Base-by-base conservation (phyloP, 805 yeast species). In the Priceomyces melissophilus region DNA sequence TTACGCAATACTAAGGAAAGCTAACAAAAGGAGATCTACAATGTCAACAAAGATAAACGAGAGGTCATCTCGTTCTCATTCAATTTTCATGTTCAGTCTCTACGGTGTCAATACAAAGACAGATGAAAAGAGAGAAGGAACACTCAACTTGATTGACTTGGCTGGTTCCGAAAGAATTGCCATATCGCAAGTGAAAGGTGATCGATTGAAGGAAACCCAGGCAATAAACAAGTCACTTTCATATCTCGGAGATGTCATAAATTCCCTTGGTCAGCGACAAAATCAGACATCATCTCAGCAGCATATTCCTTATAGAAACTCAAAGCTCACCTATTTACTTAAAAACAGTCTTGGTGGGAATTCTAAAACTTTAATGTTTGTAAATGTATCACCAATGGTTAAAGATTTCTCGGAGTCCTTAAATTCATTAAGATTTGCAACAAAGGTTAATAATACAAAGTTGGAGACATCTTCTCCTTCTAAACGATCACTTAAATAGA, bases 81-180 rank as follows among this genome's bases (percentile, higher is more conserved):
- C 87, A 3, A 82, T 91, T 0, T 89, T 87, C 50, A 81, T 78
- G 9, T 67, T 93, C 2, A 64, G 71, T 12, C 64, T 91, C 10
- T 42, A 57, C 2, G 95, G 96, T 0, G 39, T 36, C 3, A 79
- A 86, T 53, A 13, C 47, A 1, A 52, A 54, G 8, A 78, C 84
- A 0, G 76, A 78, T 0, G 77, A 76, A 23, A 44, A 47, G 1
- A 52, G 64, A 37, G 48, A 55, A n/a, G 93, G 96, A 9, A 72
- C 77, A 2, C 66, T 91, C 42, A 90, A 91, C 54, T 65, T 91
- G 40, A 81, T 93, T 37, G 99, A 91, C 63, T 69, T 91, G 41
- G 99, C 99, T 0, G 99, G 99, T 2, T 87, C 96, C 0, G 99
- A 91, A 65, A 71, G 98, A 42, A 68, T 90, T 11, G 61, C 81